These are phyloP conservation scores for Camelina neglecta DNA, from an alignment of 345 rosid genomes.

Conservation along the genomic window DNA sequence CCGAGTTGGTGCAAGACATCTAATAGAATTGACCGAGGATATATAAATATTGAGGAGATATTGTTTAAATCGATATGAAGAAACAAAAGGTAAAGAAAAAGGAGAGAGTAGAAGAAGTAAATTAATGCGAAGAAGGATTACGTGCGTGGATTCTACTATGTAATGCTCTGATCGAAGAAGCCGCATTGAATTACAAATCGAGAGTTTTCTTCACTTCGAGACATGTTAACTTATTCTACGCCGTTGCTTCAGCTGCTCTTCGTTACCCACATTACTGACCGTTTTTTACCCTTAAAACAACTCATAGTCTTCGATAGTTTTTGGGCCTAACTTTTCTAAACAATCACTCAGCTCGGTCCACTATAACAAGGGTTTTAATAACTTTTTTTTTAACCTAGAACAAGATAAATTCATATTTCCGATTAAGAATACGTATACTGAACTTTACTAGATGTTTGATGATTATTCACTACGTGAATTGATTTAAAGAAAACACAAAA, in stretches of 20 bases:
- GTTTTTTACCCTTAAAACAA: neutral
- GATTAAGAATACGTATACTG: too few relatives aligned
- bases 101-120: constrained; percentile 14
- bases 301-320: neutral
- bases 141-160: neutral
- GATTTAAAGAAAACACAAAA: too few relatives aligned
- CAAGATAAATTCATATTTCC: too few relatives aligned
- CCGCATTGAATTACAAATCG: constrained; percentile 10
- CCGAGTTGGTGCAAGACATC: neutral
- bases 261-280: constrained; percentile 5
- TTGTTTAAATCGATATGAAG: neutral
- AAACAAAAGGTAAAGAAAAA: constrained; percentile 4
- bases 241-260: constrained; percentile 41
- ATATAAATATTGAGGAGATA: neutral
- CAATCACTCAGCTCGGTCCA: neutral
- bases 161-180: constrained; percentile 16
- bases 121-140: neutral
- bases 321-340: neutral
- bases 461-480: too few relatives aligned
- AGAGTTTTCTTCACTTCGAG: constrained; percentile 31
- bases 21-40: neutral
- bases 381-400: neutral
- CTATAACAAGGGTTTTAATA: neutral
- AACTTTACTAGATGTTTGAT: too few relatives aligned
- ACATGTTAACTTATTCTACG: constrained; percentile 24